These are phyloP conservation scores for Isatis tinctoria DNA, from an alignment of 345 rosid species.

Conservation along the genomic window DNA sequence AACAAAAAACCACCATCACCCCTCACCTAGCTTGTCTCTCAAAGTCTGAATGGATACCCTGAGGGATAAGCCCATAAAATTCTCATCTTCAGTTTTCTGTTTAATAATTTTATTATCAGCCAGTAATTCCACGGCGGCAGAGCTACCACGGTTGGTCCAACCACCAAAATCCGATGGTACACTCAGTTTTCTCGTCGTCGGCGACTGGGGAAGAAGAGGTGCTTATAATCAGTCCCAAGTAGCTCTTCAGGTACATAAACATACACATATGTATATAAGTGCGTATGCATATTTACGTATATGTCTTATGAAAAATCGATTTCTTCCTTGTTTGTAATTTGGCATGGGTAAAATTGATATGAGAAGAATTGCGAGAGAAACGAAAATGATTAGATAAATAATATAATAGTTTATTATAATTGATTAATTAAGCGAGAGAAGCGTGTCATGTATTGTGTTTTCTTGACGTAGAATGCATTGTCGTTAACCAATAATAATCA, in stretches of 20 bases:
- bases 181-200: conserved; percentile 59
- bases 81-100: neutral
- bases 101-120: neutral
- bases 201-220: conserved; percentile 83
- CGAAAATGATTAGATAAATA: conserved; percentile 6
- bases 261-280: no score
- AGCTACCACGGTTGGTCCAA: conserved; percentile 43
- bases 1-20: neutral
- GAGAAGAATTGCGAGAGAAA: neutral
- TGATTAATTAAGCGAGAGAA: neutral
- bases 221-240: conserved; percentile 57
- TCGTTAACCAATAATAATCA: neutral
- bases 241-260: conserved; percentile 53
- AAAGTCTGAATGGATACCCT: conserved; percentile 27
- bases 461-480: conserved; percentile 16
- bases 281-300: neutral
- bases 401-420: neutral
- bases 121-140: conserved; percentile 36
- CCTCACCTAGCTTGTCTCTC: neutral
- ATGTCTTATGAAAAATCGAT: neutral
- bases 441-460: conserved; percentile 12
- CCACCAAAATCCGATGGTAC: conserved; percentile 45
- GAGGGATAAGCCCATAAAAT: conserved; percentile 13
- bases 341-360: neutral
- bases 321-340: neutral